Evolutionary conservation across 345 rosid species (phyloP), one percentile per base, ranked within the genome.

Genomic region (Hibiscus syriacus): DNA sequence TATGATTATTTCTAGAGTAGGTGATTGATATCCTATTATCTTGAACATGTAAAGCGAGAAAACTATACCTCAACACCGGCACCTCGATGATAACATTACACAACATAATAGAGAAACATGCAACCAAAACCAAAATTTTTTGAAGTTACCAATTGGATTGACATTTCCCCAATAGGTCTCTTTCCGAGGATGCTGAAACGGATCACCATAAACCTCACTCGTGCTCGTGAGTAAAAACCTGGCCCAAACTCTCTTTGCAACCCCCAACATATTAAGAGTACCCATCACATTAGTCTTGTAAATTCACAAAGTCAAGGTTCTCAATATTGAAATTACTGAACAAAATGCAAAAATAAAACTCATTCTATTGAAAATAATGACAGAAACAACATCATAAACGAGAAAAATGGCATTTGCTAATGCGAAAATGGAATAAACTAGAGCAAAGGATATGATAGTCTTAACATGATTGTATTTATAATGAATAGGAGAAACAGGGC

Each of bases 261-360:
- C 86, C 41, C 98, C 99, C 92, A 94, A 66, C 99, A 94, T 89
- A 74, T 94, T 91, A 63, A 94, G 89, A 12, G 98, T 94, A 3
- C 99, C 99, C 99, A 94, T 91, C 74, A 94, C 99, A 84, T 94
- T 94, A 2, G 98, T 94, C 92, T 94, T 94, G 97, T 94, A 64
- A 72, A 64, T 52, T 64, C 55, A 22, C 50, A 66, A 49, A 41
- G 84, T 86, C 72, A 90, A 84, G 94, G 86, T 84, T 75, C 78
- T 73, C 79, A 74, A 70, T 8, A 38, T 38, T 38, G 41, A 41
- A 32, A 68, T 22, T 2, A 41, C 41, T n/a, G 52, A 55, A 65
- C 4, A 17, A 0, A 17, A 60, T 3, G 9, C 13, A 39, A 41
- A 67, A 32, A 23, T 34, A 5, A 29, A 57, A 49, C 54, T 12